Conservation (phyloP, 768 basidiomycete species). For the Collybia nuda region DNA sequence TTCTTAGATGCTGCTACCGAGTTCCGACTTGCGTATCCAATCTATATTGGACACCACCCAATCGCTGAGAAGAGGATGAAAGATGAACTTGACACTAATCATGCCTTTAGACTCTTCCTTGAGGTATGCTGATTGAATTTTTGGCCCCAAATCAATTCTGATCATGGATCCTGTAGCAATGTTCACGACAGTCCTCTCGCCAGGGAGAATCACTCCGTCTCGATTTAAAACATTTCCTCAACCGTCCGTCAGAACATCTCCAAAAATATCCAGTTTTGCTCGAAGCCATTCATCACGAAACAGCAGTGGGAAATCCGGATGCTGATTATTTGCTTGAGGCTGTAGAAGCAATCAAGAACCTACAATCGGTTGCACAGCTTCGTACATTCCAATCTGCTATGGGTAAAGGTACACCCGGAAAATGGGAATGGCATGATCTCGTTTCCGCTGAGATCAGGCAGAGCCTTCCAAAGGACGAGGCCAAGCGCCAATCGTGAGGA, state of each 20-base stretch:
- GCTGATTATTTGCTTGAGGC: conserved; percentile 82
- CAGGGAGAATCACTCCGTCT: conserved; percentile 39
- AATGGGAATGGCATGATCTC: conserved; percentile 91
- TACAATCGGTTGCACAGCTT: conserved; percentile 80
- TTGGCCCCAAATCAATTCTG: background rate
- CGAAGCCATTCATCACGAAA: conserved; percentile 85
- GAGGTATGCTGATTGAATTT: conserved; percentile 50
- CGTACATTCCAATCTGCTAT: conserved; percentile 90
- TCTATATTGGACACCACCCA: conserved; percentile 82
- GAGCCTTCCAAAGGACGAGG: conserved; percentile 67
- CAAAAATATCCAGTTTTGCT: conserved; percentile 84
- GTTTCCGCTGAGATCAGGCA: conserved; percentile 67
- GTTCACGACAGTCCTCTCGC: conserved; percentile 36
- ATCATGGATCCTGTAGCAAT: conserved; percentile 30
- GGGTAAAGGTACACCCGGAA: conserved; percentile 75
- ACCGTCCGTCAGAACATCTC: conserved; percentile 77
- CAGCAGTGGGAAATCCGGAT: conserved; percentile 78
- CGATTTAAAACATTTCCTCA: conserved; percentile 79
- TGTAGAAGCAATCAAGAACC: conserved; percentile 76
- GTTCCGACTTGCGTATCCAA: conserved; percentile 84
- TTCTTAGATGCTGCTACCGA: conserved; percentile 86
- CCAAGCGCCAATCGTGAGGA: conserved; percentile 82
- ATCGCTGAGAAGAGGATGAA: conserved; percentile 84
- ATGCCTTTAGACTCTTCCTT: conserved; percentile 80
- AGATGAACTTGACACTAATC: conserved; percentile 81